A percentile compares a stretch with the other conserved stretches of the same genome.
Conservation (phyloP, 495 filamentous ascomycete species). For the Xylaria bambusicola region DNA sequence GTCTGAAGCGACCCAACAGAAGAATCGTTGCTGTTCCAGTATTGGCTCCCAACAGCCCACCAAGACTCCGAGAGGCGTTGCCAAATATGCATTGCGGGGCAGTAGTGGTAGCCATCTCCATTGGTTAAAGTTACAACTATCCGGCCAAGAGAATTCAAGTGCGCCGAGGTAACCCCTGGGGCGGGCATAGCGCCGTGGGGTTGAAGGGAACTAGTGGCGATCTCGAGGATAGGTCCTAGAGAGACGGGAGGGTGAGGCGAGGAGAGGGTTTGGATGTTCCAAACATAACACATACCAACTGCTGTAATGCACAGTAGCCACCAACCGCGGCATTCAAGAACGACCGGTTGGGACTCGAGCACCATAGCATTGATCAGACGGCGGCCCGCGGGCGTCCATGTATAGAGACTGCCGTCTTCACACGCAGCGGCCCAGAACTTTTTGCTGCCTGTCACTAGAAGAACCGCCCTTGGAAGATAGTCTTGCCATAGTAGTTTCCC, state of each 20-base stretch:
- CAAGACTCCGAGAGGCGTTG: slow-evolving; percentile 90
- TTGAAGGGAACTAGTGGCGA: slow-evolving; percentile 66
- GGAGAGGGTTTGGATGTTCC: slow-evolving; percentile 84
- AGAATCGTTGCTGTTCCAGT: slow-evolving; percentile 95
- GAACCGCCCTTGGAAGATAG: slow-evolving; percentile 77
- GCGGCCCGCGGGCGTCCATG: slow-evolving; percentile 94
- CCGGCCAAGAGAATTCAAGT: slow-evolving; percentile 81
- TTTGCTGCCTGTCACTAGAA: slow-evolving; percentile 85
- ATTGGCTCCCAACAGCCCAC: slow-evolving; percentile 98
- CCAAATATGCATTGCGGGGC: slow-evolving; percentile 81
- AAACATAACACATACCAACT: slow-evolving; percentile 87
- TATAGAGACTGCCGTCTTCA: slow-evolving; percentile 89
- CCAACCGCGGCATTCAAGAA: slow-evolving; percentile 84
- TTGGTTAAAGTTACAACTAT: slow-evolving; percentile 86
- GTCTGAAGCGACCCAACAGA: slow-evolving; percentile 77
- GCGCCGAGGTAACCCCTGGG: slow-evolving; percentile 83
- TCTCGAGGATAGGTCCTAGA: slow-evolving; percentile 85
- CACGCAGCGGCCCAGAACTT: slow-evolving; percentile 90
- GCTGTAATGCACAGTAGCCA: slow-evolving; percentile 89
- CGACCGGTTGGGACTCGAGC: slow-evolving; percentile 89
- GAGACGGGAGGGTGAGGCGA: slow-evolving; percentile 89
- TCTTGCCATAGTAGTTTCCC: slow-evolving; percentile 92
- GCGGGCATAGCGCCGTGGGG: slow-evolving; percentile 68
- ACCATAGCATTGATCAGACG: slow-evolving; percentile 80
- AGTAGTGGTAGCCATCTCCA: slow-evolving; percentile 91